Conservation (phyloP, 768 basidiomycete species). For the Naganishia antarctica region DNA sequence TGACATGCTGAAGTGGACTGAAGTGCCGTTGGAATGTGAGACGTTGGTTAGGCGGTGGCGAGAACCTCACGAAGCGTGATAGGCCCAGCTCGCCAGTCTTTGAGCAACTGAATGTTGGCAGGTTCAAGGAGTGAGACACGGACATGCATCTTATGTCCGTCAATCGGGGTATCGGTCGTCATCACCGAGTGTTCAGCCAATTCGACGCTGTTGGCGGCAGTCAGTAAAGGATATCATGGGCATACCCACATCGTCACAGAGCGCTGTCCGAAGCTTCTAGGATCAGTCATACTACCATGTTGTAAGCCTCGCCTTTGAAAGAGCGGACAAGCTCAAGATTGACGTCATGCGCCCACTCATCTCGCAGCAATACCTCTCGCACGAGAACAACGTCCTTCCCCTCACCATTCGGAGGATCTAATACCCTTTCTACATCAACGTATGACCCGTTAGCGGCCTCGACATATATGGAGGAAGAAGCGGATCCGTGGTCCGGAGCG, state of each 20-base stretch:
- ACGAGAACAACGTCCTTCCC: slow-evolving; percentile 4
- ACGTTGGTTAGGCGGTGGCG: too few relatives aligned
- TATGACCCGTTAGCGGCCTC: slow-evolving; percentile 27
- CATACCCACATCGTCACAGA: too few relatives aligned
- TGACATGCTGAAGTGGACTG: too few relatives aligned
- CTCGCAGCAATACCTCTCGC: slow-evolving; percentile 9
- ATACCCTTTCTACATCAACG: slow-evolving; percentile 24
- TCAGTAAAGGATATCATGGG: not conserved
- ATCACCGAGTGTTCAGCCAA: not conserved
- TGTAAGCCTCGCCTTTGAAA: not conserved
- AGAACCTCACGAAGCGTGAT: too few relatives aligned
- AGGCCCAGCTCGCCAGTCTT: not conserved
- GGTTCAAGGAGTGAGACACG: slow-evolving; percentile 11
- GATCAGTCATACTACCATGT: not conserved
- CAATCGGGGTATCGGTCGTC: not conserved
- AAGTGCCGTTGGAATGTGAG: too few relatives aligned
- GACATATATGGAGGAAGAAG: slow-evolving; percentile 36
- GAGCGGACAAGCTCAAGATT: not conserved
- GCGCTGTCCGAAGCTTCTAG: not conserved
- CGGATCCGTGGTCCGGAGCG: slow-evolving; percentile 49
- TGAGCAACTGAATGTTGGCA: not conserved
- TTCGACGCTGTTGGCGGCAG: too few relatives aligned
- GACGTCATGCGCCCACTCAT: not conserved
- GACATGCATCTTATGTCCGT: not conserved
- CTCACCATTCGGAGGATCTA: slow-evolving; percentile 7